phyloP scores from a whole-genome alignment of 106 monocot species.

The Dendrobium chrysotoxum region DNA sequence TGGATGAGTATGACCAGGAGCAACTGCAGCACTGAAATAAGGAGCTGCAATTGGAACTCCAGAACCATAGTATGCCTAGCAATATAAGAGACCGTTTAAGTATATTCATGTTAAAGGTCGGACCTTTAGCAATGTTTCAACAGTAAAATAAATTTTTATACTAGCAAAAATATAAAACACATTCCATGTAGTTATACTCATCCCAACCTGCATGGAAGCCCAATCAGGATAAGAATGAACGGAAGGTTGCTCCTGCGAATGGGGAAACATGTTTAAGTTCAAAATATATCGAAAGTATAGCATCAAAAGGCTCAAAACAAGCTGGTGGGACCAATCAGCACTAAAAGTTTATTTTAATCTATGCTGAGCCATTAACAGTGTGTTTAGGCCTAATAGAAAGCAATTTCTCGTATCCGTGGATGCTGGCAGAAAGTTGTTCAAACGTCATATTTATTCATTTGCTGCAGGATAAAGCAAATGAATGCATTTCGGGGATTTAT shows the following conservation, averaged over 20 bases:
- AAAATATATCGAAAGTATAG: background rate
- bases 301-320: background rate
- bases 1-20: conserved; percentile 62
- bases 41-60: conserved; percentile 60
- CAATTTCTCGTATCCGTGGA: no score
- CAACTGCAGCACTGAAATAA: conserved; percentile 40
- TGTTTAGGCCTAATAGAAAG: no score
- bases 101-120: background rate
- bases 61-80: conserved; percentile 71
- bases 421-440: no score
- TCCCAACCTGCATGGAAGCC: conserved; percentile 65
- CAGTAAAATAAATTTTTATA: background rate
- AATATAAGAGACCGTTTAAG: background rate
- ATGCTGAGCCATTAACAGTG: no score
- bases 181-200: background rate
- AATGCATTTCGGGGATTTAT: background rate
- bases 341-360: no score
- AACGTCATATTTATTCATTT: background rate
- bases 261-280: background rate
- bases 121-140: background rate
- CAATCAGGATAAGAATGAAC: conserved; percentile 68
- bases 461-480: background rate
- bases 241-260: conserved; percentile 44
- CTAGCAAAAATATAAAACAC: background rate
- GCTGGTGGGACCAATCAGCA: no score